A percentile compares a stretch with the other conserved stretches of the same genome.
Evolutionary conservation across 768 basidiomycete genomes (phyloP).

Genomic region (Kwoniella heveanensis): DNA sequence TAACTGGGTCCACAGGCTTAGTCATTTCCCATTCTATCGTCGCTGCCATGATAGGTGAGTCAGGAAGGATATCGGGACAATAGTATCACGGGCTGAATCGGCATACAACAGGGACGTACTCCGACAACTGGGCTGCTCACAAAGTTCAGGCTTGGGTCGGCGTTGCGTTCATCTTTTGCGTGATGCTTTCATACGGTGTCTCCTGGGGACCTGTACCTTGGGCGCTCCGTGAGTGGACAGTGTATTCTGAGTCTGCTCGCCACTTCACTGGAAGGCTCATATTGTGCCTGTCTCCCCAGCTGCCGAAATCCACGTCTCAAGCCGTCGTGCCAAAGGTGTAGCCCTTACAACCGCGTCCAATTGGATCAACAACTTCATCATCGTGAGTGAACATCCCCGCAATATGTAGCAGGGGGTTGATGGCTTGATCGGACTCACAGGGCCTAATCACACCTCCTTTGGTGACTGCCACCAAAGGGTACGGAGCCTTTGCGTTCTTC

Average conservation of each 20-base stretch:
- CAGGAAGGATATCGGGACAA: not conserved
- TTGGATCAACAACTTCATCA: conserved; percentile 35
- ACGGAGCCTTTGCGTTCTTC: conserved; percentile 35
- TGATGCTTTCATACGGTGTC: conserved; percentile 7
- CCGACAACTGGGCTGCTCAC: conserved; percentile 6
- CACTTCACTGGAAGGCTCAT: too few relatives aligned
- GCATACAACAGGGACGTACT: not conserved
- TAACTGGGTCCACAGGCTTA: not conserved
- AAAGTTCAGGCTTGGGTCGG: conserved; percentile 1
- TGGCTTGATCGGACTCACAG: not conserved
- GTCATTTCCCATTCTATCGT: not conserved
- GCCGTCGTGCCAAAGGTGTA: conserved; percentile 66
- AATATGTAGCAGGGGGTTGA: not conserved
- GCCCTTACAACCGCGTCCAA: conserved; percentile 27
- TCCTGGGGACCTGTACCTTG: conserved; percentile 63
- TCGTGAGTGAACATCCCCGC: not conserved
- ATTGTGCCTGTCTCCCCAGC: conserved; percentile 40
- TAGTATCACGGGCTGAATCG: too few relatives aligned
- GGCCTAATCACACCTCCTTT: conserved; percentile 33
- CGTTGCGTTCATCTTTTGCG: conserved; percentile 6
- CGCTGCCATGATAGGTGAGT: conserved; percentile 4
- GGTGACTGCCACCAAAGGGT: conserved; percentile 15
- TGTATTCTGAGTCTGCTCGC: not conserved
- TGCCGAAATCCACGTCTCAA: conserved; percentile 77
- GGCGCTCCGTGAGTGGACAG: conserved; percentile 63